Evolutionary conservation across 768 basidiomycete species (phyloP).

Genomic region (Suillus spraguei): DNA sequence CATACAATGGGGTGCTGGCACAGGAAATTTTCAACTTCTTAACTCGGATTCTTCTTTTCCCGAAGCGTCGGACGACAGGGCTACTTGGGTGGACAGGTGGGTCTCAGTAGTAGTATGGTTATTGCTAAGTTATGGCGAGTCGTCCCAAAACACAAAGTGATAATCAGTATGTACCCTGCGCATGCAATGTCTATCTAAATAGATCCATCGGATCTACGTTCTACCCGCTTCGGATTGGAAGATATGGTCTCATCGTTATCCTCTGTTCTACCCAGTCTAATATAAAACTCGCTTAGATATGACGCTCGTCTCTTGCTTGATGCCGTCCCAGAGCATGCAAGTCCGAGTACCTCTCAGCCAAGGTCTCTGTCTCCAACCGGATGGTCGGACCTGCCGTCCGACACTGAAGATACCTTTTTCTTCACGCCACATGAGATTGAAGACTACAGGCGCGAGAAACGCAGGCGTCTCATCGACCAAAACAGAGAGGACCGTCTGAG

Average conservation of each 20-base stretch:
- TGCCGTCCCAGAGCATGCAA: constrained; percentile 34
- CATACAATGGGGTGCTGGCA: constrained; percentile 33
- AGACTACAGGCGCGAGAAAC: constrained; percentile 69
- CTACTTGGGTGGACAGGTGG: constrained; percentile 85
- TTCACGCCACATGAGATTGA: constrained; percentile 66
- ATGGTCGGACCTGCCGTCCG: constrained; percentile 87
- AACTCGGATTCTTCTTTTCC: constrained; percentile 14
- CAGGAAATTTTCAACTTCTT: constrained; percentile 4
- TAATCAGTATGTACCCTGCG: constrained; percentile 2
- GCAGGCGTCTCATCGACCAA: constrained; percentile 59
- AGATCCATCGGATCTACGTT: constrained; percentile 14
- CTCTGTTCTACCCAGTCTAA: constrained; percentile 16
- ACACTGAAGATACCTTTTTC: constrained; percentile 85
- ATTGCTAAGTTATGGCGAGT: neutral
- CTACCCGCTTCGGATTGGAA: constrained; percentile 8
- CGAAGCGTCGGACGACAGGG: constrained; percentile 21
- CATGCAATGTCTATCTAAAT: constrained; percentile 9
- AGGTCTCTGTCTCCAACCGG: constrained; percentile 52
- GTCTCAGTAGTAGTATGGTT: constrained; percentile 35
- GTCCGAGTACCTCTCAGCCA: neutral
- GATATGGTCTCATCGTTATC: constrained; percentile 24
- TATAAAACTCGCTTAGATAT: constrained; percentile 54
- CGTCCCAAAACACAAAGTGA: neutral
- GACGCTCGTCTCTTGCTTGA: constrained; percentile 79
- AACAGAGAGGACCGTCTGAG: constrained; percentile 66